Percentiles rank a stretch among this genome's conserved stretches.
Conservation (phyloP, 2,329 filamentous ascomycete genomes). For the Podosphaera fusca region DNA sequence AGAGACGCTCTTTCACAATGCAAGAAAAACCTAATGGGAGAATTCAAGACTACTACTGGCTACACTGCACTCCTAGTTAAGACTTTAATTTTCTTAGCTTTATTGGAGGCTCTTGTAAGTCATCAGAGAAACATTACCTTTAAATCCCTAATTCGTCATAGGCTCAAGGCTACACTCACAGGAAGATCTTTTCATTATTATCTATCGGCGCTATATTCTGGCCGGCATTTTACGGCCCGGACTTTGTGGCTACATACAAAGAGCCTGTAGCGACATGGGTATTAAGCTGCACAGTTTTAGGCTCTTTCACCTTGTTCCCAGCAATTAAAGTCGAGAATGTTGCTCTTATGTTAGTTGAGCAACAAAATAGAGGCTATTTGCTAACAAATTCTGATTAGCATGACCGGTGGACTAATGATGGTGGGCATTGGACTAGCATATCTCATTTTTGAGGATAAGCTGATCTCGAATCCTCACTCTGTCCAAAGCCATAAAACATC, state of each 20-base stretch:
- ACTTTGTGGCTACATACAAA: slow-evolving; percentile 45
- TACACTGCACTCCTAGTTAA: slow-evolving; percentile 39
- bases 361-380: neutral
- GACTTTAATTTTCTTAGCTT: slow-evolving; percentile 39
- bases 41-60: slow-evolving; percentile 37
- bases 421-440: slow-evolving; percentile 53
- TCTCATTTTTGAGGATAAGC: slow-evolving; percentile 48
- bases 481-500: slow-evolving; percentile 8
- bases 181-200: slow-evolving; percentile 63
- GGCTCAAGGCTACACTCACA: slow-evolving; percentile 80
- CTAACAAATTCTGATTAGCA: slow-evolving; percentile 22
- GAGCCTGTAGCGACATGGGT: slow-evolving; percentile 48
- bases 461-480: slow-evolving; percentile 11
- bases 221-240: slow-evolving; percentile 50
- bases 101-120: slow-evolving; percentile 57
- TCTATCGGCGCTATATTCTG: slow-evolving; percentile 58
- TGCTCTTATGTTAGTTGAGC: slow-evolving; percentile 39
- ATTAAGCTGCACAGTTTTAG: slow-evolving; percentile 60
- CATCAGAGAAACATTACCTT: neutral
- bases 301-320: slow-evolving; percentile 68
- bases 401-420: slow-evolving; percentile 60
- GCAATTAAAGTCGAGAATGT: slow-evolving; percentile 68
- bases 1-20: slow-evolving; percentile 47
- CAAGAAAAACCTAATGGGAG: slow-evolving; percentile 40
- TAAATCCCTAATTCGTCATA: slow-evolving; percentile 17